Conservation (phyloP, 1,284 basidiomycete genomes). For the Anthracocystis panici-leucophaei region DNA sequence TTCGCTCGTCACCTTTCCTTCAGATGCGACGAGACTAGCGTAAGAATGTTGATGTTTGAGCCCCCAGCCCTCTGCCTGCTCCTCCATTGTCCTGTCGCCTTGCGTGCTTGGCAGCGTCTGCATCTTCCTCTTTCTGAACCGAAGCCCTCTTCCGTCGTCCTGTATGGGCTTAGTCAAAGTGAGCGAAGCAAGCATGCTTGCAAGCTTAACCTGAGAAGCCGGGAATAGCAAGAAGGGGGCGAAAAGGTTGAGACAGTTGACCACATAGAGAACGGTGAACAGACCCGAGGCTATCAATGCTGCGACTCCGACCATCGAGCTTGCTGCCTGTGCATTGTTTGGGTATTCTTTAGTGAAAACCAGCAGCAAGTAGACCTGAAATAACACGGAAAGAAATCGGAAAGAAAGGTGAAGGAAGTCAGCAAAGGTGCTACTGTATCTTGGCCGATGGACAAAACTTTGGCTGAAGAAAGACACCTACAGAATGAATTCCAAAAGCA, state of each 20-base stretch:
- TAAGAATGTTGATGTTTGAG: constrained; percentile 10
- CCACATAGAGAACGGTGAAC: constrained; percentile 30
- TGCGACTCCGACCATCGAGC: not conserved
- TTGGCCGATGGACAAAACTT: not conserved
- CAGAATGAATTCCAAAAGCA: constrained; percentile 21
- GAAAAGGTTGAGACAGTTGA: constrained; percentile 39
- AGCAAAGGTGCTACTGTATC: not conserved
- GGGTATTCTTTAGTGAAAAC: constrained; percentile 12
- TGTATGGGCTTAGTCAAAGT: not conserved
- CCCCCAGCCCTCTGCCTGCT: not conserved
- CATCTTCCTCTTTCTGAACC: no score
- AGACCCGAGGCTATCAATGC: constrained; percentile 11
- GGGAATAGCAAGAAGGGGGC: constrained; percentile 41
- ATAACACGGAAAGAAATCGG: not conserved
- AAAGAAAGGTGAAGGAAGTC: not conserved
- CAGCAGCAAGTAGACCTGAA: constrained; percentile 8
- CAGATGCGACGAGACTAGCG: not conserved
- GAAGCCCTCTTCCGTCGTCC: not conserved
- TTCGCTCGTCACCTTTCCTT: constrained; percentile 14
- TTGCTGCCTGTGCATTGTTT: constrained; percentile 4
- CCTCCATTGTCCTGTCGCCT: not conserved
- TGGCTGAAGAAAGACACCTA: constrained; percentile 13
- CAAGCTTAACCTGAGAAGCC: constrained; percentile 28
- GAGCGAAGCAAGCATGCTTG: constrained; percentile 21
- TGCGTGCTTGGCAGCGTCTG: no score